Evolutionary conservation across 768 basidiomycete genomes (phyloP).

Genomic region (Galerina sulciceps): DNA sequence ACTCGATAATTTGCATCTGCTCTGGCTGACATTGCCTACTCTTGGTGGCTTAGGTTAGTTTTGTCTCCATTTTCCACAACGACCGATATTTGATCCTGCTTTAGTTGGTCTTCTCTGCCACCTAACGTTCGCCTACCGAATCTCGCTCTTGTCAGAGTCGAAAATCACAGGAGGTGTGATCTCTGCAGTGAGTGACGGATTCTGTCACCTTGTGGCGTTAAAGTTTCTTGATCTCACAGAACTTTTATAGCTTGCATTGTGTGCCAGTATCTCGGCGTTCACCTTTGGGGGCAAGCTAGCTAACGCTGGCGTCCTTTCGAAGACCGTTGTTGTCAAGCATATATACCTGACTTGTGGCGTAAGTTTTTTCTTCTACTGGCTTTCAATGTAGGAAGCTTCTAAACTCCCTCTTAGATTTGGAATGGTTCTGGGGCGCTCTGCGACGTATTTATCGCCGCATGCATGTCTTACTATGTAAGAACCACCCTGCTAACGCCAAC

Average conservation of each 20-base stretch:
- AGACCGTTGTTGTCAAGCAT: constrained; percentile 19
- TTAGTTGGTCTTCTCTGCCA: constrained; percentile 31
- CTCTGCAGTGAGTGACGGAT: constrained; percentile 22
- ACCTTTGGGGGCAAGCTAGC: constrained; percentile 25
- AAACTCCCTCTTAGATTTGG: constrained; percentile 29
- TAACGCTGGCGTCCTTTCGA: constrained; percentile 18
- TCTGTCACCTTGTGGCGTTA: constrained; percentile 11
- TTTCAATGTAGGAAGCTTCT: neutral
- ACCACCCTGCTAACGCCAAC: neutral
- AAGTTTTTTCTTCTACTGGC: constrained; percentile 7
- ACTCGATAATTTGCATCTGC: constrained; percentile 27
- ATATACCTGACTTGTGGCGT: constrained; percentile 31
- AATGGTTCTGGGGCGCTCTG: constrained; percentile 34
- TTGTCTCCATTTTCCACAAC: constrained; percentile 5
- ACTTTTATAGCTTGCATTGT: constrained; percentile 17
- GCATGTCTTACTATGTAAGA: constrained; percentile 36
- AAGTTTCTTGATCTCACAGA: constrained; percentile 7
- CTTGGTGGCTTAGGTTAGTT: constrained; percentile 28
- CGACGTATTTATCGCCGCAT: constrained; percentile 33
- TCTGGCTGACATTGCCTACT: constrained; percentile 33
- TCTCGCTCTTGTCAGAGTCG: constrained; percentile 28
- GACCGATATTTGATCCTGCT: neutral
- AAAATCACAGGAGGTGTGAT: constrained; percentile 22
- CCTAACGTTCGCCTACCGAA: constrained; percentile 33
- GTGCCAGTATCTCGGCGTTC: constrained; percentile 21